These are phyloP conservation scores for Aspergillus fischeri DNA, from an alignment of 2,329 filamentous ascomycete species.

Conservation along the genomic window DNA sequence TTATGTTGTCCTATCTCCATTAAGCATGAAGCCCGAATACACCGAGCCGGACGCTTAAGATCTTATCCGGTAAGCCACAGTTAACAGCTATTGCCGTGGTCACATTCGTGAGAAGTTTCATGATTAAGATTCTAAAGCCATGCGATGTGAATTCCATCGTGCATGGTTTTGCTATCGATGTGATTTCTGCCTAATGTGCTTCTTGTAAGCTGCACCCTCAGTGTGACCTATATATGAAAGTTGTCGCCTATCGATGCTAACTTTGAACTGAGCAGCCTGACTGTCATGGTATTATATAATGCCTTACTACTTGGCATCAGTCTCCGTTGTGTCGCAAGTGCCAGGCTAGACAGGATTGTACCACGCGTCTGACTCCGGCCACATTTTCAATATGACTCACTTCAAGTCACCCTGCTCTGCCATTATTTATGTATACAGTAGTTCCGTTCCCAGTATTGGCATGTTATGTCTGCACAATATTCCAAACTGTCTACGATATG, in stretches of 20 bases:
- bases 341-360: not conserved
- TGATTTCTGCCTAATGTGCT: no score
- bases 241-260: no score
- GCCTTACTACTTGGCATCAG: no score
- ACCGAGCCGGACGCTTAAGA: not conserved
- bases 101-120: no score
- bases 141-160: no score
- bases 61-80: not conserved
- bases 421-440: not conserved
- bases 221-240: no score
- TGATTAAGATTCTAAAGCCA: no score
- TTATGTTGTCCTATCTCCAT: not conserved
- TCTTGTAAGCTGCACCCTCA: no score
- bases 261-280: no score
- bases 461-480: not conserved
- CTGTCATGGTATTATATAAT: no score
- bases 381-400: not conserved
- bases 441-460: not conserved
- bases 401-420: not conserved
- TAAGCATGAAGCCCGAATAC: not conserved
- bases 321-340: not conserved
- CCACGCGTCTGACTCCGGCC: not conserved
- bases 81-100: no score
- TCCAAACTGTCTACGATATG: not conserved
- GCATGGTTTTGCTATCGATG: no score